Evolutionary conservation across 768 basidiomycete genomes (phyloP).

Genomic region (Russula olivacea): DNA sequence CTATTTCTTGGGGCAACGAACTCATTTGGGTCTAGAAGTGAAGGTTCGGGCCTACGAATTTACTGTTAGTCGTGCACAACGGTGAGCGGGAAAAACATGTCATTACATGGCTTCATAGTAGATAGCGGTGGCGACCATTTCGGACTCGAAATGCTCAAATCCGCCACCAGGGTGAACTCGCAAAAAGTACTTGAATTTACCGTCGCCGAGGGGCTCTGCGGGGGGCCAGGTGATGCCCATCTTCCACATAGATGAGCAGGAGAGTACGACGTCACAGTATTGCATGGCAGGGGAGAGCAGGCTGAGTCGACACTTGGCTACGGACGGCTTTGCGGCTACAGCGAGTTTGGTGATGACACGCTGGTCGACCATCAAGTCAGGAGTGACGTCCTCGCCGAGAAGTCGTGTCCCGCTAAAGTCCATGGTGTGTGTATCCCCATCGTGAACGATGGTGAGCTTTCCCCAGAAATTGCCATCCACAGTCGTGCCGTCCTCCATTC

Average conservation of each 20-base stretch:
- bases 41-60: conserved; percentile 61
- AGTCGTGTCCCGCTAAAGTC: conserved; percentile 80
- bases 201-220: conserved; percentile 55
- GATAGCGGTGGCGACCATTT: conserved; percentile 70
- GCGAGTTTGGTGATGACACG: conserved; percentile 73
- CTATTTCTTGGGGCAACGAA: conserved; percentile 79
- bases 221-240: conserved; percentile 74
- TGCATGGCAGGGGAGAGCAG: conserved; percentile 67
- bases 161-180: conserved; percentile 82
- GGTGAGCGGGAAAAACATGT: conserved; percentile 10
- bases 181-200: conserved; percentile 77
- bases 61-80: conserved; percentile 4
- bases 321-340: conserved; percentile 63
- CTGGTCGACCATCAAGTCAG: conserved; percentile 69
- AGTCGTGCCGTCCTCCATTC: conserved; percentile 83
- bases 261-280: conserved; percentile 74
- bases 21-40: conserved; percentile 69
- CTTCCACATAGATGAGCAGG: conserved; percentile 69
- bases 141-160: conserved; percentile 79
- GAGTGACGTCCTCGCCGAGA: conserved; percentile 53
- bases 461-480: conserved; percentile 88
- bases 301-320: conserved; percentile 71
- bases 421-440: conserved; percentile 69
- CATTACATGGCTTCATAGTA: conserved; percentile 83
- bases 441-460: conserved; percentile 76